Evolutionary conservation across 106 monocot genomes (phyloP), one percentile per base, ranked within the genome.

Genomic region (Dioscorea zingiberensis): DNA sequence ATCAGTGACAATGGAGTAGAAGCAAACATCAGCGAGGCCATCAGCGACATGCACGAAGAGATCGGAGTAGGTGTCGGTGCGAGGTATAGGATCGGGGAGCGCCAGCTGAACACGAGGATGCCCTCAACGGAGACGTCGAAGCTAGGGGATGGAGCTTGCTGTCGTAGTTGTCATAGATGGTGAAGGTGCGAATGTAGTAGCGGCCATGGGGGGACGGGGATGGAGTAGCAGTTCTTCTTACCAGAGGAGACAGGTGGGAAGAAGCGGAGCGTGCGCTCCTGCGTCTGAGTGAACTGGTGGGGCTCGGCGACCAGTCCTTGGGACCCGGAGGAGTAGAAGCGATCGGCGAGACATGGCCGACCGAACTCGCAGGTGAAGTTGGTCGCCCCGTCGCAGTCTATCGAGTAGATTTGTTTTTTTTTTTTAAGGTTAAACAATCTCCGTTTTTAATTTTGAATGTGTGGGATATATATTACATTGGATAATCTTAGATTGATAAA

Each of bases 161-260:
- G 76, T 97, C 92, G 77, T 97, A 97, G 76, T 97, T 97, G 73
- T 92, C 97, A 76, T 97, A 97, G 44, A 92, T 77, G n/a, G 88
- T 88, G 81, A 97, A 97, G 53, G 80, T 60, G 55, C 97, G 97
- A 29, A 97, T 47, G 80, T 97, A 92, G 81, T 84, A 97, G 48
- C 97, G 83, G 48, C 91, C 91, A 4, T n/a, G 74, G 44, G 16
- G 81, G 78, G 27, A 86, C 73, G 26, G 97, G 91, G 47, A 92
- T 59, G 54, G 92, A 83, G 80, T 92, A 97, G 85, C 97, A 97
- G 70, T 68, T 81, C 81, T 86, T 86, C 81, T 97, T 92, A 54
- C 97, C 97, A 57, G 79, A 71, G 54, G 81, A 79, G 18, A 69
- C 71, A 0, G 81, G 79, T 38, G 86, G 81, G 70, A 97, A 92